Base-by-base conservation (phyloP, 768 basidiomycete genomes). In the Mycena capillaripes region DNA sequence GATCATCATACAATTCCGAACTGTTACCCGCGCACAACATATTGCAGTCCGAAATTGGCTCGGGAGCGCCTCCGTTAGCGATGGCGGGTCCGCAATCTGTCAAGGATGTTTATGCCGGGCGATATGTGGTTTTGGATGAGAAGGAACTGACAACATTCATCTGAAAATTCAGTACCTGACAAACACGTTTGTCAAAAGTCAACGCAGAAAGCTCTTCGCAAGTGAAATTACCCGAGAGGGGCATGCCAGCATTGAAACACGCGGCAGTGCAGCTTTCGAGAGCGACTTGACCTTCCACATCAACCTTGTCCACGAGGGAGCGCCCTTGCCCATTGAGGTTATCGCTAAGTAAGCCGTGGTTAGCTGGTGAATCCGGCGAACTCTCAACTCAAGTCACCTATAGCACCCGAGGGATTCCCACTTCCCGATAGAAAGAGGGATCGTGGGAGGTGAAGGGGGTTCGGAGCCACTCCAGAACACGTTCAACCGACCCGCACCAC, bases 341-440 rank as follows among this genome's bases (percentile, higher is more conserved):
- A 75, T 88, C 87, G 66, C 87, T 88, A 69, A 19, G 78, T 3
- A 69, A 19, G 78, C 1, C 16, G 40, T 17, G 57, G 23, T 48
- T 38, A 32, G 9, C 6, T 21, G 40, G 25, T 11, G 0, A 81
- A 87, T 69, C 83, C 85, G 77, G 82, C 19, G 67, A 78, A 66
- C n/a, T 81, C 78, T 17, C 63, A 11, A 77, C 79, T 52, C 60
- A 77, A 52, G 75, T 70, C 76, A 92, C 93, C 83, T 91, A 82
- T 88, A 94, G 78, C 94, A 95, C n/a, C 94, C 94, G 34, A 94
- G 86, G 0, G 89, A 91, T 8, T 82, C 78, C 93, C 93, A 95
- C 32, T 87, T 82, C 5, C 92, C 93, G 34, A 91, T 86, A 57
- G 79, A 87, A 5, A 86, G 82, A 0, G 88, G 85, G 27, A 88